Evolutionary conservation across 1,284 basidiomycete species (phyloP).

Genomic region (Fomitopsis palustris): DNA sequence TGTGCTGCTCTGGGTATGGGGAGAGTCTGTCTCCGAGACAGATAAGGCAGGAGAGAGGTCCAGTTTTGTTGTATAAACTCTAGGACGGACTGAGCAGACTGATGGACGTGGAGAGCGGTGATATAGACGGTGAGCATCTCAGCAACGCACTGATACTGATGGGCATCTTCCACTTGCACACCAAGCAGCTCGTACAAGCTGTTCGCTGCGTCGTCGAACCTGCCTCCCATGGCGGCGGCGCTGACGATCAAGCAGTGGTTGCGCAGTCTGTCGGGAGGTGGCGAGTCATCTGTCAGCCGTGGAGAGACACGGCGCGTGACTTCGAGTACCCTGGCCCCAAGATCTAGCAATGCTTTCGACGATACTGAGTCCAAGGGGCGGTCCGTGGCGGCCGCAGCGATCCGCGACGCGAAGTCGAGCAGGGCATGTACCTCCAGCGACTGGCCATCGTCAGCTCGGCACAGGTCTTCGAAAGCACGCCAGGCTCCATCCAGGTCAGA

Average conservation of each 20-base stretch:
- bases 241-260: slow-evolving; percentile 16
- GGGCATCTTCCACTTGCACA: neutral
- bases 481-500: slow-evolving; percentile 16
- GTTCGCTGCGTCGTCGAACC: slow-evolving; percentile 18
- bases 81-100: slow-evolving; percentile 36
- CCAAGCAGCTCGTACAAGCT: slow-evolving; percentile 15
- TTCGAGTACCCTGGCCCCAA: slow-evolving; percentile 35
- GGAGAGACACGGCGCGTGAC: slow-evolving; percentile 31
- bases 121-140: slow-evolving; percentile 39
- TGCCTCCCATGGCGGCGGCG: slow-evolving; percentile 18
- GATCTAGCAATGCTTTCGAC: slow-evolving; percentile 14
- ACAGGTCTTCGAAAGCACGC: slow-evolving; percentile 13
- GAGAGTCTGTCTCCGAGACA: slow-evolving; percentile 5
- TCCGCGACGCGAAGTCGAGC: slow-evolving; percentile 6
- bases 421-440: neutral
- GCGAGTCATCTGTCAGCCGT: slow-evolving; percentile 12
- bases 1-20: slow-evolving; percentile 5
- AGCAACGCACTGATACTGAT: slow-evolving; percentile 18
- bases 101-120: slow-evolving; percentile 29
- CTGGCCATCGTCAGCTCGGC: slow-evolving; percentile 4
- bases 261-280: slow-evolving; percentile 2
- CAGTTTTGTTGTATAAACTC: slow-evolving; percentile 44
- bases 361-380: neutral
- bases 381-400: neutral
- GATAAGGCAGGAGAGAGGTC: slow-evolving; percentile 33